These are phyloP conservation scores for Blastocystis sp. DNA, from an alignment of 352 stramenopile genomes.

Conservation along the genomic window DNA sequence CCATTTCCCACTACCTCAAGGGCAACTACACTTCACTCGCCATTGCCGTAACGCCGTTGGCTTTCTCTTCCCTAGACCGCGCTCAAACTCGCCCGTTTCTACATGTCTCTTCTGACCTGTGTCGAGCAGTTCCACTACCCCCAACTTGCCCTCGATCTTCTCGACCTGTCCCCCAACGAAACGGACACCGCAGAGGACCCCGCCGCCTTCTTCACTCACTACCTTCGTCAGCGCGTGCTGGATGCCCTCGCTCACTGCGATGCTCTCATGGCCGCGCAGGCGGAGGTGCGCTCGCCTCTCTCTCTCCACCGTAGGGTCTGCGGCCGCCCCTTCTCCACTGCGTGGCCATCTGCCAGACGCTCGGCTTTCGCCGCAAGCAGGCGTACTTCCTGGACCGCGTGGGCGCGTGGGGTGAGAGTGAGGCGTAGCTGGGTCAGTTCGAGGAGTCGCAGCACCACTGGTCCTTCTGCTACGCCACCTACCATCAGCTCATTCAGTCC, in stretches of 20 bases:
- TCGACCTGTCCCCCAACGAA: neutral
- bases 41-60: neutral
- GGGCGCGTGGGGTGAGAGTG: neutral
- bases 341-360: slow-evolving; percentile 1
- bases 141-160: neutral
- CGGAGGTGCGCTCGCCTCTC: neutral
- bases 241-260: neutral
- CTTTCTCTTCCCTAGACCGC: neutral
- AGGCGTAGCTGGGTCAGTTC: slow-evolving; percentile 31
- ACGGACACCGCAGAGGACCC: neutral
- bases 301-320: neutral
- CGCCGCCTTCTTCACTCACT: neutral
- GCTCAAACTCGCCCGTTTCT: slow-evolving; percentile 32
- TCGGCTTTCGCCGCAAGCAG: slow-evolving; percentile 16
- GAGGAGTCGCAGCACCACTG: slow-evolving; percentile 35
- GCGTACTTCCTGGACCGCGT: slow-evolving; percentile 17
- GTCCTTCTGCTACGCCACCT: slow-evolving; percentile 34
- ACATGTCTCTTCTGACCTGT: neutral
- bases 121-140: neutral
- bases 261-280: slow-evolving; percentile 12
- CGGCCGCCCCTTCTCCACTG: neutral
- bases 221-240: neutral
- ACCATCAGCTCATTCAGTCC: neutral
- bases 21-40: neutral
- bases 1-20: slow-evolving; percentile 1